A percentile compares a stretch with the other conserved stretches of the same genome.
Evolutionary conservation across 768 basidiomycete species (phyloP).

Genomic region (Lactarius vividus): DNA sequence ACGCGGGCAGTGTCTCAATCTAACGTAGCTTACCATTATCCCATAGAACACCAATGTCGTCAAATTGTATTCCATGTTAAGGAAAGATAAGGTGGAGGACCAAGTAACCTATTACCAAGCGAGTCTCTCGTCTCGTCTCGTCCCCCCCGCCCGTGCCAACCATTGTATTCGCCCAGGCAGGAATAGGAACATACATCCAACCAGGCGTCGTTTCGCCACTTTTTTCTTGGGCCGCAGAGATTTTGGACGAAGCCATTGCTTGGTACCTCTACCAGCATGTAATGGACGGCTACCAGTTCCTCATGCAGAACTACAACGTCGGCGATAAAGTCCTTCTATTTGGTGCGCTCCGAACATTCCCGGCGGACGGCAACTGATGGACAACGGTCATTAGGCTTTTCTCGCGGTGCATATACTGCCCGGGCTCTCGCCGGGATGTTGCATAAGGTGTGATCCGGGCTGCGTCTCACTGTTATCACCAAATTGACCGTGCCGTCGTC

Average conservation of each 20-base stretch:
- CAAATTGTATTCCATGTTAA: slow-evolving; percentile 38
- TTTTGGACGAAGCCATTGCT: slow-evolving; percentile 67
- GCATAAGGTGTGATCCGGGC: slow-evolving; percentile 42
- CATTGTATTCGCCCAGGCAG: slow-evolving; percentile 36
- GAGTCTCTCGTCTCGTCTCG: slow-evolving; percentile 7
- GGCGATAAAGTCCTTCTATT: slow-evolving; percentile 78
- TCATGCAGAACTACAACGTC: slow-evolving; percentile 73
- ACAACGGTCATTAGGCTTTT: slow-evolving; percentile 55
- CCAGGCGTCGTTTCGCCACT: slow-evolving; percentile 67
- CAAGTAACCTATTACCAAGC: slow-evolving; percentile 69
- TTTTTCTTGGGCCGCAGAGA: slow-evolving; percentile 55
- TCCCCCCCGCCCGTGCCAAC: background rate
- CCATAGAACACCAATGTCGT: slow-evolving; percentile 43
- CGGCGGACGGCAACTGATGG: slow-evolving; percentile 8
- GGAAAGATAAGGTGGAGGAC: slow-evolving; percentile 37
- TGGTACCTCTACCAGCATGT: slow-evolving; percentile 76
- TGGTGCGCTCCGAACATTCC: slow-evolving; percentile 39
- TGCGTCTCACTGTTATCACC: background rate
- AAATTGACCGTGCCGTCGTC: background rate
- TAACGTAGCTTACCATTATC: background rate
- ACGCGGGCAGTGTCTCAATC: background rate
- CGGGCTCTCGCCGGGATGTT: slow-evolving; percentile 76
- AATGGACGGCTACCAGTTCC: slow-evolving; percentile 69
- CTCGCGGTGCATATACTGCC: slow-evolving; percentile 63
- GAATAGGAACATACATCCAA: slow-evolving; percentile 50